Evolutionary conservation across 1,284 basidiomycete genomes (phyloP), one percentile per base, ranked within the genome.

Genomic region (Golubevia sp.): DNA sequence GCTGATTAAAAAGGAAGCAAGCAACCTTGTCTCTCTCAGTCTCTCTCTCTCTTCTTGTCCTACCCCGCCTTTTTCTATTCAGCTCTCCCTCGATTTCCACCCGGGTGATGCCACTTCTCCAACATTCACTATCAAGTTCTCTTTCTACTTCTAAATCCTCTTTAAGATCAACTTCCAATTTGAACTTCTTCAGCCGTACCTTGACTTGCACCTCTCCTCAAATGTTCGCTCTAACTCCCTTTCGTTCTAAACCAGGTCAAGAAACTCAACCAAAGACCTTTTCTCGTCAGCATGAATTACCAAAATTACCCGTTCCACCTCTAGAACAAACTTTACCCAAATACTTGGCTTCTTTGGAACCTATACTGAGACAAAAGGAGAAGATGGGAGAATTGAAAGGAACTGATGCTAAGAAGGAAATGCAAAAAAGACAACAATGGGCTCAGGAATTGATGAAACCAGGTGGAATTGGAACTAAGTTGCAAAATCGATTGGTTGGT

Each of bases 231-330:
- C 69, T 82, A 24, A 80, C 83, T 4, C 73, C 80, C 8, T 83
- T 74, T 71, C 75, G 78, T 49, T 61, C 68, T 8, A 63, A 67
- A 21, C 72, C 73, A 0, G 68, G 60, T 56, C 30, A 34, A 34
- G 59, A 64, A 7, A 61, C 77, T 57, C 83, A 84, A 65, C 80
- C 84, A 25, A 85, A 84, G 65, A 87, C 87, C 0, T 86, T 87
- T 67, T 67, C 82, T 84, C 48, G 67, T 54, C 81, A 82, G 55
- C 58, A 54, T 55, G 66, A 50, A 24, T 74, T 86, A 52, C 88
- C 91, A 5, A 89, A 93, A 63, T 86, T 97, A n/a, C 95, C 95
- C 2, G 88, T 97, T 1, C 95, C 94, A 18, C 87, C 89, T 60
- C 87, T 98, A 1, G 87, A 88, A 52, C 87, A 89, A 79, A 92